Percentiles rank a stretch among this genome's conserved stretches.
Conservation (phyloP, 345 rosid species). For the Gossypium anomalum region DNA sequence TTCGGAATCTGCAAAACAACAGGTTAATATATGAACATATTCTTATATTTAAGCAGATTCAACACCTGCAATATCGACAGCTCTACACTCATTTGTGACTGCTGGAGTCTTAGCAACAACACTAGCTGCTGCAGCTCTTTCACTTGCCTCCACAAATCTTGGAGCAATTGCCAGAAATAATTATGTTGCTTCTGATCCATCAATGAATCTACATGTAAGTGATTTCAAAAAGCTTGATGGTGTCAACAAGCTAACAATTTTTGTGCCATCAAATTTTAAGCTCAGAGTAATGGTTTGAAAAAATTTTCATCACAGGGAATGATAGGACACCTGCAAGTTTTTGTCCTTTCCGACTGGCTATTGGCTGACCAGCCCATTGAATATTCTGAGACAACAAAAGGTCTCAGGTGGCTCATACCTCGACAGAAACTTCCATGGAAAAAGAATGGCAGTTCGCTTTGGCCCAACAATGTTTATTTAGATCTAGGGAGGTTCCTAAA, state of each 20-base stretch:
- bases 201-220: conserved; percentile 42
- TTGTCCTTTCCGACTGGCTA: conserved; percentile 51
- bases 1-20: not conserved
- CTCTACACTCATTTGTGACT: conserved; percentile 47
- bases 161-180: conserved; percentile 26
- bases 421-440: conserved; percentile 56
- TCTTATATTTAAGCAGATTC: conserved; percentile 29
- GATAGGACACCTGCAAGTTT: conserved; percentile 56
- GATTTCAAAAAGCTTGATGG: not conserved
- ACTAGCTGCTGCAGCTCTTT: conserved; percentile 41
- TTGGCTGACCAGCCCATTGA: conserved; percentile 38
- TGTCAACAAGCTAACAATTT: not conserved
- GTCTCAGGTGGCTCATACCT: conserved; percentile 57
- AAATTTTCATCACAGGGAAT: conserved; percentile 33
- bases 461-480: conserved; percentile 32
- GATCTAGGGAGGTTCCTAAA: conserved; percentile 13
- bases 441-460: conserved; percentile 26
- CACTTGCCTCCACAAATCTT: conserved; percentile 41
- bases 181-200: conserved; percentile 30
- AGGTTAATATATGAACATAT: conserved; percentile 5
- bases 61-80: conserved; percentile 38
- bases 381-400: conserved; percentile 53
- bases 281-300: not conserved
- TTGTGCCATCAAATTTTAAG: not conserved
- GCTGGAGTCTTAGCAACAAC: conserved; percentile 46